These are phyloP conservation scores for Hygrophorus pudorinus DNA, from an alignment of 768 basidiomycete species.

Conservation along the genomic window DNA sequence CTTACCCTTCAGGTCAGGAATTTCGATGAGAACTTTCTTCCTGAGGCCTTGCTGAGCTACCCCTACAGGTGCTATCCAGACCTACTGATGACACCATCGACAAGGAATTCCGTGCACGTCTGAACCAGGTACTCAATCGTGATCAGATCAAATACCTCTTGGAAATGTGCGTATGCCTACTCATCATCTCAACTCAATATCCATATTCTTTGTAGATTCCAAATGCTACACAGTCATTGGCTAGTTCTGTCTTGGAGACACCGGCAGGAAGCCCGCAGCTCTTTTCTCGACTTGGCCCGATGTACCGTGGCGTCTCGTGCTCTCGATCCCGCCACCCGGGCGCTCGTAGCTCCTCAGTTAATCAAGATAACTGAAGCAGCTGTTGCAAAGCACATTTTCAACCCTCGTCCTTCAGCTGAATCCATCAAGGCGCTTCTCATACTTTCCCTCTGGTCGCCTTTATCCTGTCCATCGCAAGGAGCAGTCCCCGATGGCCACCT, in stretches of 20 bases:
- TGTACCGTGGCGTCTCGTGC: conserved; percentile 38
- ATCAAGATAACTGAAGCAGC: conserved; percentile 31
- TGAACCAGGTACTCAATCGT: conserved; percentile 20
- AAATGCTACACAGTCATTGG: conserved; percentile 34
- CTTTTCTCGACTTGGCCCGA: conserved; percentile 32
- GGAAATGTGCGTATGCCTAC: conserved; percentile 22
- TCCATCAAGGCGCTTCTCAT: conserved; percentile 32
- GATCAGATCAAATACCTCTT: conserved; percentile 27
- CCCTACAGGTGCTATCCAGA: conserved; percentile 23
- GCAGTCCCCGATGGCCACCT: conserved; percentile 24
- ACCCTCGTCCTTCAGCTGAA: conserved; percentile 31
- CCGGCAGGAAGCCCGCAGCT: conserved; percentile 16
- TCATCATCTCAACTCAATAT: not conserved
- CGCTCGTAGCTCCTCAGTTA: conserved; percentile 27
- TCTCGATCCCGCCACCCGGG: conserved; percentile 25
- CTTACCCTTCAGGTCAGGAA: conserved; percentile 24
- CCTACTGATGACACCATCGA: not conserved
- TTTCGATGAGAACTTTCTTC: too few relatives aligned
- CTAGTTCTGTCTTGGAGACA: conserved; percentile 26
- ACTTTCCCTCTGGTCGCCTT: conserved; percentile 25
- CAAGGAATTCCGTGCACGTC: conserved; percentile 9
- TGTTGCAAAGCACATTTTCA: conserved; percentile 29
- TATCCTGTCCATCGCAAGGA: conserved; percentile 11
- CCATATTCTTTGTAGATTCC: conserved; percentile 22
- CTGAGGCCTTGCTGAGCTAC: too few relatives aligned